Conservation (phyloP, 495 filamentous ascomycete genomes). For the Penicillium angulare region DNA sequence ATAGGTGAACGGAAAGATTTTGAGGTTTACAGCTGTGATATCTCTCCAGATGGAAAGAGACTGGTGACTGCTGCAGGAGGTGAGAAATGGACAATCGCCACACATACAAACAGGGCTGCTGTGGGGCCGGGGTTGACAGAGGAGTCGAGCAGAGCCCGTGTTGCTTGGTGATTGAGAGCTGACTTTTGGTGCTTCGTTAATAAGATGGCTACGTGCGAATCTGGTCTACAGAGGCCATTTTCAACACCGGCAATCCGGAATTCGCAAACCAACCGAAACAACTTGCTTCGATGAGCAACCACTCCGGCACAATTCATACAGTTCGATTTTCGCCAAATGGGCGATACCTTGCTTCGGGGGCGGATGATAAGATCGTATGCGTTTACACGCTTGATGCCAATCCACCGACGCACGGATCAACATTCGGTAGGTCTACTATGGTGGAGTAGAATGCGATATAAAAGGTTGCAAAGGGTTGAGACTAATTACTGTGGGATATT, state of each 20-base stretch:
- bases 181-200: constrained; percentile 13
- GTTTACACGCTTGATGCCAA: constrained; percentile 88
- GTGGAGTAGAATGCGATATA: background rate
- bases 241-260: constrained; percentile 65
- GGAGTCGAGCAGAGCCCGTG: background rate
- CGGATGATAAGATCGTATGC: constrained; percentile 97
- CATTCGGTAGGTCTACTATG: constrained; percentile 63
- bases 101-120: background rate
- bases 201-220: constrained; percentile 93
- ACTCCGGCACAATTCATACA: constrained; percentile 94
- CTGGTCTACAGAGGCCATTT: constrained; percentile 94
- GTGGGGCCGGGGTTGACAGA: background rate
- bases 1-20: constrained; percentile 89
- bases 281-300: constrained; percentile 95
- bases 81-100: constrained; percentile 36
- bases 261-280: constrained; percentile 79
- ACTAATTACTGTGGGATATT: background rate
- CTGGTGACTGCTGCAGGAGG: constrained; percentile 93
- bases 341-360: constrained; percentile 90
- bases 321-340: constrained; percentile 94
- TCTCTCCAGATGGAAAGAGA: constrained; percentile 88
- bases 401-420: constrained; percentile 66
- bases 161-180: background rate
- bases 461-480: constrained; percentile 2
- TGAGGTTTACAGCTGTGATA: constrained; percentile 95